Percentiles rank a stretch among this genome's conserved stretches.
phyloP scores from a whole-genome alignment of 2,329 filamentous ascomycete species.

The Cordyceps pruinosa region DNA sequence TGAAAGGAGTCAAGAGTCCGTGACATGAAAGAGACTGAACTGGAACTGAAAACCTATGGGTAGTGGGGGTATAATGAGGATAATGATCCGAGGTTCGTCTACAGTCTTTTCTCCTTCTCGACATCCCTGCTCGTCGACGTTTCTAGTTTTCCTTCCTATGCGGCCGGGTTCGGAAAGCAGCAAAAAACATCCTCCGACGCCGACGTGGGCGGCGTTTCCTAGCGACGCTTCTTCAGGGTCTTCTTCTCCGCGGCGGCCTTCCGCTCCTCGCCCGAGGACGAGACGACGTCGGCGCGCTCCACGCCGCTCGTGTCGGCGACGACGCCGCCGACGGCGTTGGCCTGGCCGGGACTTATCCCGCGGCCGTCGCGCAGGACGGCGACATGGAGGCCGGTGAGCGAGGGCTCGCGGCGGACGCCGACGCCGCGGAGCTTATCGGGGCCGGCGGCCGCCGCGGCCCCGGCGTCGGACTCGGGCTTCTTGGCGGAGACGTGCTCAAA shows the following conservation, averaged over 20 bases:
- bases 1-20: background rate
- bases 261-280: slow-evolving; percentile 9
- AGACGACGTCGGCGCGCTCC: slow-evolving; percentile 7
- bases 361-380: slow-evolving; percentile 9
- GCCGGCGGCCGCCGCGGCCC: background rate
- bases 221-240: slow-evolving; percentile 9
- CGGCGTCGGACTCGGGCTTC: background rate
- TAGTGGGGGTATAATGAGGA: background rate
- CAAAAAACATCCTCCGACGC: background rate
- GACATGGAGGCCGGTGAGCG: background rate
- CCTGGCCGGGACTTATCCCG: slow-evolving; percentile 11
- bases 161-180: background rate
- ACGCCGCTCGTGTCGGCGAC: background rate
- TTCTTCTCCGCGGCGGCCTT: background rate
- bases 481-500: background rate
- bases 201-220: background rate
- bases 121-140: background rate
- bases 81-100: background rate
- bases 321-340: slow-evolving; percentile 8
- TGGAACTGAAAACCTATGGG: background rate
- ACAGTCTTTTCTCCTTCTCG: background rate
- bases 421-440: slow-evolving; percentile 9
- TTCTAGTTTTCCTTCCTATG: background rate
- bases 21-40: background rate
- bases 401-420: slow-evolving; percentile 9